A percentile compares a stretch with the other conserved stretches of the same genome.
phyloP scores from a whole-genome alignment of 805 yeast genomes.

The Naumovozyma dairenensis region DNA sequence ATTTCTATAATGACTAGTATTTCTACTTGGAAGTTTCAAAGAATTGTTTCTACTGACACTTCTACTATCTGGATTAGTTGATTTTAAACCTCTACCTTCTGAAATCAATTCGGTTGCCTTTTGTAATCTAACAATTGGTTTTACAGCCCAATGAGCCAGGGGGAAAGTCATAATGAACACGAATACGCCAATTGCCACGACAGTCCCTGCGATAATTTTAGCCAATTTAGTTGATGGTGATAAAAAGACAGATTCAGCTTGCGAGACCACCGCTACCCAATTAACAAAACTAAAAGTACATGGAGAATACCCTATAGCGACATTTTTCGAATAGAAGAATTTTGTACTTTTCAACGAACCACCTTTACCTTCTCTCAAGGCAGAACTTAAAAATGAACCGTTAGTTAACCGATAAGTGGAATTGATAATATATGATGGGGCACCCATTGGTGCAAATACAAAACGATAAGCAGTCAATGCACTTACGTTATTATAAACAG shows the following conservation, averaged over 20 bases:
- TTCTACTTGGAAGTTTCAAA: conserved; percentile 1
- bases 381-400: conserved; percentile 29
- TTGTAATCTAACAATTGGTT: conserved; percentile 71
- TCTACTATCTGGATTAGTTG: conserved; percentile 15
- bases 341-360: conserved; percentile 36
- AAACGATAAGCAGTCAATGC: conserved; percentile 31
- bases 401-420: conserved; percentile 21
- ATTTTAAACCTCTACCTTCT: conserved; percentile 33
- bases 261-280: conserved; percentile 75
- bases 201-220: conserved; percentile 66
- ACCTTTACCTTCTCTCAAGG: conserved; percentile 28
- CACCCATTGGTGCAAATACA: conserved; percentile 34
- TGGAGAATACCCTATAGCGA: conserved; percentile 50
- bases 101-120: conserved; percentile 62
- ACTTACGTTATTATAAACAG: conserved; percentile 17
- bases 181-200: conserved; percentile 65
- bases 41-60: conserved; percentile 18
- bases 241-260: conserved; percentile 46
- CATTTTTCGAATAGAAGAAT: conserved; percentile 29
- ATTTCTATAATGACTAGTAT: conserved; percentile 1
- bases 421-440: conserved; percentile 11
- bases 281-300: conserved; percentile 35
- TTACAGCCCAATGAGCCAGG: conserved; percentile 71
- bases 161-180: conserved; percentile 73
- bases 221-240: conserved; percentile 53